Base-by-base conservation (phyloP, 2,329 filamentous ascomycete genomes). In the Fusarium abutilonis region DNA sequence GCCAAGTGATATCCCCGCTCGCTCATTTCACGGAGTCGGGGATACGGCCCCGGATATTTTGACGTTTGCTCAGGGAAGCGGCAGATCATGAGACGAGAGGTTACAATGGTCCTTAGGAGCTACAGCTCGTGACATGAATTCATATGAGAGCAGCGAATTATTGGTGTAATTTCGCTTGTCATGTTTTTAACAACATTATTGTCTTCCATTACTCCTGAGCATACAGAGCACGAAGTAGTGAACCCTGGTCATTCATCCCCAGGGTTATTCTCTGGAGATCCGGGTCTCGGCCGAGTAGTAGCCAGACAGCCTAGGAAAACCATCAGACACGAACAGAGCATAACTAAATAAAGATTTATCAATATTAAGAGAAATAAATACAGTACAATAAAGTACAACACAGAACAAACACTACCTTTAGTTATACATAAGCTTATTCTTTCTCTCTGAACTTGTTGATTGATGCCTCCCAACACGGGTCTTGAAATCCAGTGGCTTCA, bases 21-120 rank as follows among this genome's bases (percentile, higher is more conserved):
- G 62, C 61, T 36, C 10, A 51, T 58, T 59, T 35, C 28, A 48
- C 62, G 57, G 62, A 66, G 31, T 63, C 57, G 57, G 62, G 39
- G 42, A 49, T 66, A 59, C 40, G 32, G 45, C 26, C 15, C 57
- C 62, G 52, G 62, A 9, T 26, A 40, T 55, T 59, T 59, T 36
- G 41, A 36, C 56, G 23, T 26, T 26, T 29, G 28, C 28, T 9
- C 6, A 29, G 29, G 28, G 42, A 19, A 35, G 19, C 9, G 26
- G 35, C 28, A 41, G 45, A 34, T 26, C 4, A 52, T 11, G 4
- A 11, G 15, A 29, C 23, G 3, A 34, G 15, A 26, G 15, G 35
- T 35, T 48, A 31, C 50, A 40, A 34, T 31, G 29, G 28, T 19
- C 15, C 10, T 11, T 19, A 19, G 28, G 4, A 32, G 31, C 31